Conservation (phyloP, 1,284 basidiomycete genomes). For the Pterula multifida region DNA sequence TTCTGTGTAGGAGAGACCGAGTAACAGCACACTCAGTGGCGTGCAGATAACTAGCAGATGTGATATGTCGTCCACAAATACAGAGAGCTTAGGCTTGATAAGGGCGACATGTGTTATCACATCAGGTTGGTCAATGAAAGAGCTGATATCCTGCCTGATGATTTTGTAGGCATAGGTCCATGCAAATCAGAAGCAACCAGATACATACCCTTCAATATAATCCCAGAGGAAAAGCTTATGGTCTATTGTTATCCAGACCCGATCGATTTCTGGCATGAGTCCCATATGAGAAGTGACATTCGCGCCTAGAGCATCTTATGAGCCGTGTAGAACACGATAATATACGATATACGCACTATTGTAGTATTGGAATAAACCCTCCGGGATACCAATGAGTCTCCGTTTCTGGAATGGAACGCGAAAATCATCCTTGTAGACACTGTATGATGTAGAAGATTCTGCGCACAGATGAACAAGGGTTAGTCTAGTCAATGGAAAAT, state of each 20-base stretch:
- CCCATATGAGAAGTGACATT: constrained; percentile 72
- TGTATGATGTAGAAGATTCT: constrained; percentile 65
- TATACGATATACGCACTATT: constrained; percentile 39
- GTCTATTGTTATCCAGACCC: constrained; percentile 94
- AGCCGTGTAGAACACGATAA: not conserved
- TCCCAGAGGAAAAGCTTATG: constrained; percentile 96
- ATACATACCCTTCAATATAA: constrained; percentile 77
- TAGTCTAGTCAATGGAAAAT: too few relatives aligned
- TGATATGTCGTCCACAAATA: constrained; percentile 91
- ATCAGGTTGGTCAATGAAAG: constrained; percentile 87
- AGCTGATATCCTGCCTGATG: constrained; percentile 68
- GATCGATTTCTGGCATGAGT: constrained; percentile 84
- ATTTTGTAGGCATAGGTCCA: not conserved
- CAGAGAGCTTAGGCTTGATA: constrained; percentile 66
- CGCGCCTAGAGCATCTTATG: constrained; percentile 26
- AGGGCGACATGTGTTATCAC: constrained; percentile 81
- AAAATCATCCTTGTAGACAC: constrained; percentile 63
- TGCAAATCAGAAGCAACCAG: not conserved
- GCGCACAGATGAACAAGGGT: constrained; percentile 38
- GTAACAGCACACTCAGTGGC: constrained; percentile 69
- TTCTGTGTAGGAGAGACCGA: constrained; percentile 66
- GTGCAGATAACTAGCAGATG: constrained; percentile 89
- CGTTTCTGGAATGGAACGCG: constrained; percentile 75
- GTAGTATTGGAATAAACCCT: constrained; percentile 71
- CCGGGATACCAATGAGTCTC: constrained; percentile 71